Base-by-base conservation (phyloP, 2,329 filamentous ascomycete genomes). In the Huntiella abstrusa region DNA sequence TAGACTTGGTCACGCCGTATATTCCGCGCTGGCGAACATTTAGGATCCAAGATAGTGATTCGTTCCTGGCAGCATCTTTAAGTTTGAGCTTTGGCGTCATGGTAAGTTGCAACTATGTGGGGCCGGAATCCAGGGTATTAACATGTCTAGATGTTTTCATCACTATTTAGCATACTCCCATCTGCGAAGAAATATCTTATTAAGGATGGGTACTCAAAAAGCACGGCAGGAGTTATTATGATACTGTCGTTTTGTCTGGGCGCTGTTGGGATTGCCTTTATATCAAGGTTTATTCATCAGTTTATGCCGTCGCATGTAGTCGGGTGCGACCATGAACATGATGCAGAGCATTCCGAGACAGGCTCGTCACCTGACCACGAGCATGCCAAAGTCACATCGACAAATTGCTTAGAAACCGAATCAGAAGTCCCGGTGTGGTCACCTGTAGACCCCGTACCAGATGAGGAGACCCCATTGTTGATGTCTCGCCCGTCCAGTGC, bases 41-140 rank as follows among this genome's bases (percentile, higher is more conserved):
- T 60, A 75, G 77, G 54, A 92, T 98, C 53, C 77, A 92, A 57
- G 82, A 93, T 52, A 95, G 83, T 63, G 88, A 83, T 64, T 69
- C 69, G 16, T 98, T 98, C 59, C 69, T 95, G 4, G 87, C 87
- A 1, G 77, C 78, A 16, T 95, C 88, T 0, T 64, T 96, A 51
- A 94, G 87, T 61, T 64, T 98, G 52, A 95, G 86, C 59, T 94
- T 94, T 54, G 88, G 91, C 38, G 87, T 96, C 40, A 93, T 98
- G 86, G 87, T 94, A 61, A 53, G 74, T 58, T 22, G 28, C 4
- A 28, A 28, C 22, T 4, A 28, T 28, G 22, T 28, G 22, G 22
- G 22, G 22, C 22, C 22, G 22, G 22, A 28, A 28, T 28, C 22
- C 8, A 28, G 11, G 7, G 33, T 4, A 34, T 16, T 43, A 43